phyloP scores from a whole-genome alignment of 345 rosid genomes.

The Lepidium aucheri region DNA sequence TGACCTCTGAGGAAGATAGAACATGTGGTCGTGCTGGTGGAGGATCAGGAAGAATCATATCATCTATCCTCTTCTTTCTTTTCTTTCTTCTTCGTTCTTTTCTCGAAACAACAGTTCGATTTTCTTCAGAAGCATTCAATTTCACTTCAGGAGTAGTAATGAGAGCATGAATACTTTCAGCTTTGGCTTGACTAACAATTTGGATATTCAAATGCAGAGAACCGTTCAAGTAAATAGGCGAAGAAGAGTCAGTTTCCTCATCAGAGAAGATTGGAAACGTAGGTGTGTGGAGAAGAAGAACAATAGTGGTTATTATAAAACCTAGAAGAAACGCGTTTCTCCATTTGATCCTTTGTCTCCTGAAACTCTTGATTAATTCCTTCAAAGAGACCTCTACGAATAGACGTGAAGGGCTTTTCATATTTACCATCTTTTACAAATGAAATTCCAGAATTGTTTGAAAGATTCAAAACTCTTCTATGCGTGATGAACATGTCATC shows the following conservation, averaged over 20 bases:
- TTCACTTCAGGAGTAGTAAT: constrained; percentile 21
- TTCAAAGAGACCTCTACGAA: constrained; percentile 24
- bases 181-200: constrained; percentile 26
- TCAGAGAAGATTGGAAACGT: constrained; percentile 27
- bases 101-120: background rate
- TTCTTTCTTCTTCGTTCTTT: constrained; percentile 24
- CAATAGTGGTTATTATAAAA: constrained; percentile 37
- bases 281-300: constrained; percentile 41
- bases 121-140: constrained; percentile 31
- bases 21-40: constrained; percentile 33
- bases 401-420: constrained; percentile 20
- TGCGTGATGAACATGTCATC: no score
- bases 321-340: constrained; percentile 48
- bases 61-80: constrained; percentile 25
- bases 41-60: constrained; percentile 15
- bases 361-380: constrained; percentile 27
- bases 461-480: no score
- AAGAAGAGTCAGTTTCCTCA: constrained; percentile 15
- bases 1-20: constrained; percentile 45
- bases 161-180: constrained; percentile 25
- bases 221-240: constrained; percentile 28
- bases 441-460: no score
- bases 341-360: constrained; percentile 42
- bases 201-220: constrained; percentile 35
- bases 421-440: background rate